Evolutionary conservation across 2,329 filamentous ascomycete genomes (phyloP), one percentile per base, ranked within the genome.

Genomic region (Leptosphaerulina australis): DNA sequence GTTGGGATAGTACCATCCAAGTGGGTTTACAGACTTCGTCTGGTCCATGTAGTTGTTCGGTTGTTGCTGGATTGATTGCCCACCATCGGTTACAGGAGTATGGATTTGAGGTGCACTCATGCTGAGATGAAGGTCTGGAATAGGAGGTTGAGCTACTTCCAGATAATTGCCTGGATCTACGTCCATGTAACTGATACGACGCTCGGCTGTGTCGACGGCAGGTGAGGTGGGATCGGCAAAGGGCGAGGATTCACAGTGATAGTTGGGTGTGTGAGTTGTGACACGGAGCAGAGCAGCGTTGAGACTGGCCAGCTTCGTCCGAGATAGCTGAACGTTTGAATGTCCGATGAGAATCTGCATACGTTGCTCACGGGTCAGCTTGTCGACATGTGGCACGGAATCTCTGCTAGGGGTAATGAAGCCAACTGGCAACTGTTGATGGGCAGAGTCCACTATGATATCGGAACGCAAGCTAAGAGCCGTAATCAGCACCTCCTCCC

Each of bases 111-210:
- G 52, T 41, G 59, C 43, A 38, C 54, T 59, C 43, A 69, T 58
- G 33, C 46, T 53, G 10, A 61, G 58, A 25, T 64, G 59, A 20
- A 68, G 50, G 18, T 62, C 56, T 6, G 67, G 67, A 40, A 70
- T 67, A 10, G 56, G 57, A 20, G 63, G 64, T 17, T 71, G 65
- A 1, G 59, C 53, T 25, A 71, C 58, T 24, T 62, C 62, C 8
- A 69, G 43, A 44, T 59, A 71, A 29, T 66, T 58, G 9, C 59
- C 66, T 14, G 66, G 62, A 50, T 72, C 69, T n/a, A 72, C 46
- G 31, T 73, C 70, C 68, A 73, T 72, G 45, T 70, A 72, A 50
- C 70, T 73, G 24, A 72, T 70, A 29, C 69, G 70, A 24, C 64
- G 64, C 21, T 59, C 59, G 17, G 51, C 35, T 2, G 59, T 56